Base-by-base conservation (phyloP, 2,329 filamentous ascomycete genomes). In the Trichoderma aggressivum region DNA sequence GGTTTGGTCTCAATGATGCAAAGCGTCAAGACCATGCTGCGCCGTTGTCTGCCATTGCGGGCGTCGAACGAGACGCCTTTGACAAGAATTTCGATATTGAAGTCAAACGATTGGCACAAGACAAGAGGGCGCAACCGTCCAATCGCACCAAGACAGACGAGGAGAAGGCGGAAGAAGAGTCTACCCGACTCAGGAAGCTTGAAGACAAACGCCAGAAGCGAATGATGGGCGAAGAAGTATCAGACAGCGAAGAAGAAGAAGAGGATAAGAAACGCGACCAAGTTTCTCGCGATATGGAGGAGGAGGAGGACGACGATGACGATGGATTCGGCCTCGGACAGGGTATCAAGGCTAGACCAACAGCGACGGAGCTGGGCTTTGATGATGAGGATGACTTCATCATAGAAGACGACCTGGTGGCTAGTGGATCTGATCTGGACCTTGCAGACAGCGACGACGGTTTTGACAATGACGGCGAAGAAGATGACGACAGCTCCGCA, bases 361-460 rank as follows among this genome's bases (percentile, higher is more conserved):
- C 88, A 8, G 87, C 86, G 4, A 85, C 87, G 12, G 87, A 91
- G 71, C 80, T 94, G 21, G 92, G 90, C 7, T 91, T 97, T 39
- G 94, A 97, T 74, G 95, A 98, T 75, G 95, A 98, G 78, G 95
- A 98, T 76, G 94, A 98, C 76, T 98, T 98, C 76, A 79, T 95
- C 30, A 90, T 98, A 73, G 95, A 98, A 72, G 93, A 96, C 73
- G 92, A 97, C 77, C 86, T 98, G 18, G 87, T 98, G 39, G 94
- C 94, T 14, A 94, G 91, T 75, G 92, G 90, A 47, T 95, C 93
- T 7, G 90, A 91, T 50, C 77, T 90, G n/a, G 88, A 91, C 32
- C 82, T 85, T 8, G 86, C 85, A 47, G 86, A 87, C 53, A 85
- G 86, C 28, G 84, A 85, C 12, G 86, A 87, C 30, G 85, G 86